phyloP scores from a whole-genome alignment of 2,329 filamentous ascomycete genomes.

The Trichoderma pleuroti region DNA sequence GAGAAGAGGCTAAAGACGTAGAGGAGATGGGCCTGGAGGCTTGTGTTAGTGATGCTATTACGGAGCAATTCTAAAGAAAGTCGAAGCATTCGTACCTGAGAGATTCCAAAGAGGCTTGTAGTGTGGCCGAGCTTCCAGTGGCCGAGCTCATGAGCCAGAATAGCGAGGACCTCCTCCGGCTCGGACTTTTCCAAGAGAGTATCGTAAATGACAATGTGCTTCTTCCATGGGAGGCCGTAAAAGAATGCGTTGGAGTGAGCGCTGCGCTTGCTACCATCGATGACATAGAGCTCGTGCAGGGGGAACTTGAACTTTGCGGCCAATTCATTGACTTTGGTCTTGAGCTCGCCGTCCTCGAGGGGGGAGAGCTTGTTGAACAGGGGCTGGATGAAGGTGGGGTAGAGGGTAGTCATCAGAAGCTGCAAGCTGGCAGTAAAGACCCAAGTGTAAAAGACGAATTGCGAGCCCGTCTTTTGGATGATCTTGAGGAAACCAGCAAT shows the following conservation, averaged over 20 bases:
- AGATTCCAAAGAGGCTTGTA: slow-evolving; percentile 82
- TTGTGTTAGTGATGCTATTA: not conserved
- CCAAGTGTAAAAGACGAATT: slow-evolving; percentile 99
- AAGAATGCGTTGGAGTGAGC: slow-evolving; percentile 92
- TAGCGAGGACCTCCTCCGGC: slow-evolving; percentile 87
- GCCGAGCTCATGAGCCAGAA: slow-evolving; percentile 91
- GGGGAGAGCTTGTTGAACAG: slow-evolving; percentile 98
- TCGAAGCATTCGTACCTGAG: slow-evolving; percentile 55
- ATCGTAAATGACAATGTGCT: slow-evolving; percentile 99
- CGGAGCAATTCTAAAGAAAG: not conserved
- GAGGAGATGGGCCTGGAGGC: slow-evolving; percentile 75
- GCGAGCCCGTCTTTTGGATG: slow-evolving; percentile 85
- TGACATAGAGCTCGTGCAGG: slow-evolving; percentile 88
- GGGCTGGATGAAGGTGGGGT: slow-evolving; percentile 89
- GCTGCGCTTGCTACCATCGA: slow-evolving; percentile 84
- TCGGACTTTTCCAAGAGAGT: slow-evolving; percentile 95
- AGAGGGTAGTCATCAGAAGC: slow-evolving; percentile 92
- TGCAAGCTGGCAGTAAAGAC: slow-evolving; percentile 85
- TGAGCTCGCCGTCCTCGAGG: slow-evolving; percentile 80
- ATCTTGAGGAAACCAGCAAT: slow-evolving; percentile 91
- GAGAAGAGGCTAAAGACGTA: slow-evolving; percentile 97
- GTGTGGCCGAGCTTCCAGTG: slow-evolving; percentile 98
- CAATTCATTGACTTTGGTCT: slow-evolving; percentile 80
- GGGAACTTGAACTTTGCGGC: slow-evolving; percentile 85
- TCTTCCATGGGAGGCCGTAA: slow-evolving; percentile 97